Percentiles rank a stretch among this genome's conserved stretches.
These are phyloP conservation scores for Penicillium sclerotiorum DNA, from an alignment of 2,329 filamentous ascomycete genomes.

Conservation along the genomic window DNA sequence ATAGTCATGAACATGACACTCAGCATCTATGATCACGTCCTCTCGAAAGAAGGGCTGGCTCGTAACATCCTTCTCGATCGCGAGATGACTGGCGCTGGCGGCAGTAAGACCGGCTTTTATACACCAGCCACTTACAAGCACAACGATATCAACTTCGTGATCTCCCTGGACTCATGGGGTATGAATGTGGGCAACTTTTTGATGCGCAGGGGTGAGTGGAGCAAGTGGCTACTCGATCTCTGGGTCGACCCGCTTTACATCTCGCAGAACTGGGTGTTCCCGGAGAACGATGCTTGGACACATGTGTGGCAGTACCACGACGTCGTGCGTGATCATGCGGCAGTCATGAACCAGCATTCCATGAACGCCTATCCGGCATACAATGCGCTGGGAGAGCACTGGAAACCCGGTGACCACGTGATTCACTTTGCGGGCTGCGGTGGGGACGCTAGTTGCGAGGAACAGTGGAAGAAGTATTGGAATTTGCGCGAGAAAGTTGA, in stretches of 20 bases:
- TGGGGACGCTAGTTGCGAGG: background rate
- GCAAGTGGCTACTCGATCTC: constrained; percentile 11
- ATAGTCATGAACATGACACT: constrained; percentile 18
- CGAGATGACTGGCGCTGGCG: constrained; percentile 7
- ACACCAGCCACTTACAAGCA: constrained; percentile 9
- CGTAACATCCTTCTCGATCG: constrained; percentile 10
- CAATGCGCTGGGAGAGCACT: constrained; percentile 9
- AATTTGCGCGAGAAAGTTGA: constrained; percentile 8
- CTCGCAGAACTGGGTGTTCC: constrained; percentile 13
- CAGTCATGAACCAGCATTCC: constrained; percentile 8
- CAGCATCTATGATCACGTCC: constrained; percentile 11
- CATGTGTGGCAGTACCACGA: constrained; percentile 15
- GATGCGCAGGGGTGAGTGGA: constrained; percentile 14
- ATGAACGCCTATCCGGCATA: constrained; percentile 14
- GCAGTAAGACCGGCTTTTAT: constrained; percentile 4
- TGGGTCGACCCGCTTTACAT: constrained; percentile 17
- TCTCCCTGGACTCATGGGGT: constrained; percentile 10
- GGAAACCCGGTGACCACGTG: constrained; percentile 8
- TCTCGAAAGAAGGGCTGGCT: constrained; percentile 6
- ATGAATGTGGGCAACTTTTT: constrained; percentile 13
- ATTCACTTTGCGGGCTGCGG: constrained; percentile 16
- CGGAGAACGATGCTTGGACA: constrained; percentile 10
- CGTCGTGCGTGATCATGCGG: constrained; percentile 7
- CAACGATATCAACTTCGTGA: constrained; percentile 16
- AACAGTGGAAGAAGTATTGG: constrained; percentile 11